A percentile compares a stretch with the other conserved stretches of the same genome.
Evolutionary conservation across 75 land plant genomes (phyloP).

Genomic region (Isoetes taiwanensis): DNA sequence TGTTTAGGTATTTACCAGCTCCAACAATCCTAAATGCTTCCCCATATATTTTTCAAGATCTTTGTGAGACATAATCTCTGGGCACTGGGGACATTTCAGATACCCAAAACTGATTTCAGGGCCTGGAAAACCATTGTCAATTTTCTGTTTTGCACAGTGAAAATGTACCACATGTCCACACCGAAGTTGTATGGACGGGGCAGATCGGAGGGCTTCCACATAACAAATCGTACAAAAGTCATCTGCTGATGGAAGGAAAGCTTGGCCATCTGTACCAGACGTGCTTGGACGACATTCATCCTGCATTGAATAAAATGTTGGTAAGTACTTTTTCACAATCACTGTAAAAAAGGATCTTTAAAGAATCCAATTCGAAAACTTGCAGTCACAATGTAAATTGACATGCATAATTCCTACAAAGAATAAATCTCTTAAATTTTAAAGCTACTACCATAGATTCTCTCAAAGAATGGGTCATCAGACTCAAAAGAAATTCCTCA

Average conservation of each 20-base stretch:
- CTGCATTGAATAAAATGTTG: conserved; percentile 5
- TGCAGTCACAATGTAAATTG: too few relatives aligned
- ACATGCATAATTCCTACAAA: too few relatives aligned
- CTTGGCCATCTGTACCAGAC: neutral
- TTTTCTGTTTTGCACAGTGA: conserved; percentile 27
- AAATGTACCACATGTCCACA: conserved; percentile 30
- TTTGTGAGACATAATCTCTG: conserved; percentile 13
- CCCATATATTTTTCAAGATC: conserved; percentile 8
- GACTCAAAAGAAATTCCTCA: neutral
- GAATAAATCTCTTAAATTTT: too few relatives aligned
- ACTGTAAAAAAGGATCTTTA: too few relatives aligned
- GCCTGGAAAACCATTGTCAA: conserved; percentile 22
- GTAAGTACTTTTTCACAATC: too few relatives aligned
- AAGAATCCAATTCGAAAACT: too few relatives aligned
- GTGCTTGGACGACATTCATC: conserved; percentile 15
- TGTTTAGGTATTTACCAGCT: conserved; percentile 8
- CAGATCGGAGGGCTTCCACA: conserved; percentile 21
- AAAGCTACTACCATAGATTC: too few relatives aligned
- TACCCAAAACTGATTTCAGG: conserved; percentile 26
- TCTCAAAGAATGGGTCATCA: neutral
- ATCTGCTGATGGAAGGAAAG: conserved; percentile 15
- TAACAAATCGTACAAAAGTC: conserved; percentile 23
- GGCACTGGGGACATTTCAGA: conserved; percentile 28
- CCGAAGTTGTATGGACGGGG: conserved; percentile 21
- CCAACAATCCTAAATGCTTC: conserved; percentile 15